Evolutionary conservation across 148 eudicot species (phyloP), one percentile per base, ranked within the genome.

Genomic region (Tetragonia tetragonoides): DNA sequence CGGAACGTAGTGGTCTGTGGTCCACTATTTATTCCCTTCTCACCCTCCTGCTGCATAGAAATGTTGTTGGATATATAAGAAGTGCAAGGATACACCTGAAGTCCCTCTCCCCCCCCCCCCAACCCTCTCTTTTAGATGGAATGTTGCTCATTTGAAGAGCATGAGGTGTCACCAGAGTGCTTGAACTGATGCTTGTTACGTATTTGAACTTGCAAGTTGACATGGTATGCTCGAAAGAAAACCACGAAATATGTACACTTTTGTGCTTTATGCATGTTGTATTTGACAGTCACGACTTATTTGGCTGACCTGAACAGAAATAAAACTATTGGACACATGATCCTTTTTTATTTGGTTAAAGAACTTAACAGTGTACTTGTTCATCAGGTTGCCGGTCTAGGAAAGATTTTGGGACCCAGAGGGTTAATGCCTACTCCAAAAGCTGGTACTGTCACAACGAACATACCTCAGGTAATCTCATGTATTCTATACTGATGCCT

Each of bases 361-460:
- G 44, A 24, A 28, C 61, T 53, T 71, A 61, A 39, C 40, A 21
- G 37, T 49, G 42, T 66, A 12, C 17, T 68, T 53, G 65, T 81
- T 64, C 73, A 67, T 77, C 88, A 95, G 97, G 97, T 89, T 88
- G 99, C 99, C 53, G 81, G 89, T 75, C 85, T 95, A 23, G 99
- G 99, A 76, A 95, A 86, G 86, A 85, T 95, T 75, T 77, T 95
- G 80, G 99, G 99, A 68, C 99, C 99, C 38, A 83, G 97, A 77
- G 99, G 99, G 76, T 97, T 95, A 61, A 95, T 95, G 99, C 99
- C 99, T 77, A 95, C 88, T 85, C 99, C 99, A 47, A 95, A 95
- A 85, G 97, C 99, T 61, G 99, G 99, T 63, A 95, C 99, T 21
- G 98, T 95, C 37, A 85, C 98, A 73, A 80, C 94, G 67, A 91